These are phyloP conservation scores for Phytophthora hybrid DNA, from an alignment of 352 stramenopile genomes.

Conservation along the genomic window DNA sequence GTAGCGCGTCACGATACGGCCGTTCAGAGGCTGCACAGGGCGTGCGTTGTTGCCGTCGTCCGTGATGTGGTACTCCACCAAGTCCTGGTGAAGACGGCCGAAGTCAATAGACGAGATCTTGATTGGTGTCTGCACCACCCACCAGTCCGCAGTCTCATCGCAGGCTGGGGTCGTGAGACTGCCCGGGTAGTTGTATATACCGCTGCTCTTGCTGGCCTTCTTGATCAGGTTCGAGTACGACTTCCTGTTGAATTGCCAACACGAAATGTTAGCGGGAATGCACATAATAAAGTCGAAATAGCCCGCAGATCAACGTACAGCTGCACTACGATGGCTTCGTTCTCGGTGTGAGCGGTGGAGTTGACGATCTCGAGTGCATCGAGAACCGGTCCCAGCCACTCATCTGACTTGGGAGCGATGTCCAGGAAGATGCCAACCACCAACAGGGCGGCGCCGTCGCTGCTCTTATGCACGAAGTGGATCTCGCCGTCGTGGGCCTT, in stretches of 20 bases:
- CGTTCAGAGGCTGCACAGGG: conserved; percentile 51
- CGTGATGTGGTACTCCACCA: conserved; percentile 44
- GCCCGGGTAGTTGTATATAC: conserved; percentile 72
- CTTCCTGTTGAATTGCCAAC: conserved; percentile 26
- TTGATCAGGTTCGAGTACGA: conserved; percentile 44
- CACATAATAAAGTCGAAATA: background rate
- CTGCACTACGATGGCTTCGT: conserved; percentile 25
- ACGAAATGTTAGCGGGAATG: background rate
- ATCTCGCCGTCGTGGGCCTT: conserved; percentile 58
- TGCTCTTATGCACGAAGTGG: conserved; percentile 67
- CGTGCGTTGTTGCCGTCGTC: conserved; percentile 57
- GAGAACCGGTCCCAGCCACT: conserved; percentile 45
- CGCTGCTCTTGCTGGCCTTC: conserved; percentile 16
- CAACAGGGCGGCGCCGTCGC: conserved; percentile 43
- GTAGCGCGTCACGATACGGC: conserved; percentile 37
- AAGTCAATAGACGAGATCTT: conserved; percentile 52
- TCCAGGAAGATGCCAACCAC: conserved; percentile 54
- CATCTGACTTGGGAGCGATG: conserved; percentile 26
- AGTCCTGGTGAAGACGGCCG: conserved; percentile 40
- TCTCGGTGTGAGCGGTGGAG: conserved; percentile 14
- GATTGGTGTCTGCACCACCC: conserved; percentile 62
- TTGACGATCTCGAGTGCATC: conserved; percentile 45
- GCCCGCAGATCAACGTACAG: conserved; percentile 32
- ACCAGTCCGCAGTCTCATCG: conserved; percentile 69
- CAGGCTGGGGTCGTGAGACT: conserved; percentile 70